Percentiles rank a stretch among this genome's conserved stretches.
Evolutionary conservation across 169 alveolate genomes (phyloP).

Genomic region (Plasmodium billcollinsi): DNA sequence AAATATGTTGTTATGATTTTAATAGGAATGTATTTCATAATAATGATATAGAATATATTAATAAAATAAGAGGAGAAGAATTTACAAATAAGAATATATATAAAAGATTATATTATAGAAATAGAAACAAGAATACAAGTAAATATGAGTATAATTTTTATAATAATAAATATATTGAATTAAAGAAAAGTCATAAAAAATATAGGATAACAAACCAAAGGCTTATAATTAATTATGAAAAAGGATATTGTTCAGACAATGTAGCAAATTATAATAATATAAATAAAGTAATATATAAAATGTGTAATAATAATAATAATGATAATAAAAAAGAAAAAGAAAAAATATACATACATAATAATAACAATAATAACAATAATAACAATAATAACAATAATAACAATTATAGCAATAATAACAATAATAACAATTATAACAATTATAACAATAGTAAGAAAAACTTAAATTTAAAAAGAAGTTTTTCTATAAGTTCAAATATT

Average conservation of each 20-base stretch:
- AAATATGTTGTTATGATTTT: too few species aligned
- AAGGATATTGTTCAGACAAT: slow-evolving; percentile 15
- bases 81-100: not conserved
- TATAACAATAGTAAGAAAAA: not conserved
- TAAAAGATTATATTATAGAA: not conserved
- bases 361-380: not conserved
- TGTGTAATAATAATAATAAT: not conserved
- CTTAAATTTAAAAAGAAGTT: slow-evolving; percentile 24
- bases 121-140: not conserved
- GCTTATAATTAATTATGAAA: slow-evolving; percentile 9
- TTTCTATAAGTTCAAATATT: slow-evolving; percentile 44
- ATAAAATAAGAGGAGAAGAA: not conserved
- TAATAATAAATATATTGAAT: slow-evolving; percentile 15
- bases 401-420: slow-evolving; percentile 10
- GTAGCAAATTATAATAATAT: slow-evolving; percentile 16
- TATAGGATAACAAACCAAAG: not conserved
- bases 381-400: slow-evolving; percentile 3
- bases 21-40: slow-evolving; percentile 7
- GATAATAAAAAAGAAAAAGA: not conserved
- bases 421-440: not conserved
- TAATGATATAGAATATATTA: not conserved
- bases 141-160: not conserved
- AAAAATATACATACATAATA: too few species aligned
- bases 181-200: slow-evolving; percentile 14
- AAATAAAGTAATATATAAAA: not conserved